These are phyloP conservation scores for Gynochthodes officinalis DNA, from an alignment of 257 asterid species.

Conservation along the genomic window DNA sequence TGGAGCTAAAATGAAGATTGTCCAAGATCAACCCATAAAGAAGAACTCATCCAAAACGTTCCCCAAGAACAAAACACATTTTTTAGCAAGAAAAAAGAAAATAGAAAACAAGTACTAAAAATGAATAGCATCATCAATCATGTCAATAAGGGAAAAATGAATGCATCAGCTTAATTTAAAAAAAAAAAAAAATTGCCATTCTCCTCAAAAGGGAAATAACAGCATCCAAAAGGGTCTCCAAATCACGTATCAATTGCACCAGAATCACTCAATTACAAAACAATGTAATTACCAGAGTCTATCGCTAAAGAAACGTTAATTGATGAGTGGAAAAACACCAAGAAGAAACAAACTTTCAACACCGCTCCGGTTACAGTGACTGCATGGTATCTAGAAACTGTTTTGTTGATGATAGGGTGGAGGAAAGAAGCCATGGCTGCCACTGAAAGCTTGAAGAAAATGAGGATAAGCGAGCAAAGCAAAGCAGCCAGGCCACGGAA, in stretches of 20 bases:
- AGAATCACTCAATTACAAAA: not conserved
- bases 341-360: not conserved
- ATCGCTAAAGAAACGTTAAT: not conserved
- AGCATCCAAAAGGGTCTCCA: not conserved
- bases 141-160: too few species aligned
- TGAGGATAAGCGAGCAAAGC: not conserved
- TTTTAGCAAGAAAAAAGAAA: too few species aligned
- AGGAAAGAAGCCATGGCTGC: not conserved
- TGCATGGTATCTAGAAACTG: slow-evolving; percentile 3
- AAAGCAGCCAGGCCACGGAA: not conserved
- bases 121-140: not conserved
- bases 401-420: not conserved
- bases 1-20: not conserved
- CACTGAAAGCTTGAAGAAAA: not conserved
- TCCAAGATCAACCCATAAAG: not conserved
- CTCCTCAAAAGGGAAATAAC: not conserved
- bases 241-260: not conserved
- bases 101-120: not conserved
- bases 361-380: not conserved
- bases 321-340: not conserved
- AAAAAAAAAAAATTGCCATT: not conserved
- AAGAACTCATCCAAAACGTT: not conserved
- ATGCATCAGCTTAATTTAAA: not conserved
- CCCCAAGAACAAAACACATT: too few species aligned
- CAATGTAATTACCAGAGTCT: slow-evolving; percentile 5